Evolutionary conservation across 805 yeast species (phyloP).

Genomic region (Schwanniomyces yamadae): DNA sequence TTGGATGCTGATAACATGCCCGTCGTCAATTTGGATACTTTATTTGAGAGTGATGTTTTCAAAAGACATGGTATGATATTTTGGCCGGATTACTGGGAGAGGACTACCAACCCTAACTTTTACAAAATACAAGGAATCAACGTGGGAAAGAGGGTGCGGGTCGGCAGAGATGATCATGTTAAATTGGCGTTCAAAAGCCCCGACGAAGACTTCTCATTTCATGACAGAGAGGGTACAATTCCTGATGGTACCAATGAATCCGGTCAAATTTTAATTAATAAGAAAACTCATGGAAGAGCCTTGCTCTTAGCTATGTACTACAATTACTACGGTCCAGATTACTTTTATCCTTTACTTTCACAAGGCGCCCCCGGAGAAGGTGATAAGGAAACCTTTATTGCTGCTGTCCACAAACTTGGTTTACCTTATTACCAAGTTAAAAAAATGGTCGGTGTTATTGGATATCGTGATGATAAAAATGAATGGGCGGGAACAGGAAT

Average conservation of each 20-base stretch:
- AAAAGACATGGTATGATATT: constrained; percentile 34
- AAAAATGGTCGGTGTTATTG: constrained; percentile 34
- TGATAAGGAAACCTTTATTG: constrained; percentile 37
- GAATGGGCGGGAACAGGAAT: constrained; percentile 36
- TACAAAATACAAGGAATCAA: constrained; percentile 34
- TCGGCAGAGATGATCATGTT: constrained; percentile 22
- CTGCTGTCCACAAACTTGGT: constrained; percentile 30
- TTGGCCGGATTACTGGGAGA: constrained; percentile 46
- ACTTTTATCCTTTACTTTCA: constrained; percentile 58
- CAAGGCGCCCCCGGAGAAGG: constrained; percentile 49
- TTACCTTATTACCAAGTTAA: constrained; percentile 38
- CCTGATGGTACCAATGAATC: constrained; percentile 71
- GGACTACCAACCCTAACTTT: constrained; percentile 35
- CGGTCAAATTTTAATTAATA: constrained; percentile 63
- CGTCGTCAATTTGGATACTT: constrained; percentile 27
- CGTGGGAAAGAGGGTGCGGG: constrained; percentile 32
- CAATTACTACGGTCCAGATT: constrained; percentile 60
- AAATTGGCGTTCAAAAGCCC: constrained; percentile 10
- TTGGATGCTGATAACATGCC: constrained; percentile 37
- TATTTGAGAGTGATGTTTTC: constrained; percentile 29
- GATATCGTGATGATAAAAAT: constrained; percentile 23
- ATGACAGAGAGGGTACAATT: constrained; percentile 65
- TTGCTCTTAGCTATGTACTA: constrained; percentile 62
- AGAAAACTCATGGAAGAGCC: constrained; percentile 54
- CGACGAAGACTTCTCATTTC: constrained; percentile 42